phyloP scores from a whole-genome alignment of 495 filamentous ascomycete genomes.

The Paragyromitra xinjiangensis region DNA sequence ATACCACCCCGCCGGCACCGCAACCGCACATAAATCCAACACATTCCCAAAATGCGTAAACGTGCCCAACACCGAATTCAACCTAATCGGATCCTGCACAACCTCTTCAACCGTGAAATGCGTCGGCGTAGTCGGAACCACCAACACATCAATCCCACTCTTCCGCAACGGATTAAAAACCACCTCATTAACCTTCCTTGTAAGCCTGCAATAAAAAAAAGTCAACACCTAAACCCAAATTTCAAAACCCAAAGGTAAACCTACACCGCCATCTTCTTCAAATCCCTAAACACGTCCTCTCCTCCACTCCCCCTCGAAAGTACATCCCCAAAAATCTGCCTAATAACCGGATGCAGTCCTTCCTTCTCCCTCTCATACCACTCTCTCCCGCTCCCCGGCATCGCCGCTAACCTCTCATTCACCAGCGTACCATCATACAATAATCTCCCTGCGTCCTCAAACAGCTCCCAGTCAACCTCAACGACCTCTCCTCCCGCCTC shows the following conservation, averaged over 20 bases:
- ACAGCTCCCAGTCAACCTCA: constrained; percentile 65
- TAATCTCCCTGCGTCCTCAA: constrained; percentile 66
- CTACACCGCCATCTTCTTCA: constrained; percentile 45
- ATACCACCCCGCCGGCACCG: constrained; percentile 67
- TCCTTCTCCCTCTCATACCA: constrained; percentile 59
- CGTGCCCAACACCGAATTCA: constrained; percentile 67
- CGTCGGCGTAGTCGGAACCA: constrained; percentile 70
- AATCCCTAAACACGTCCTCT: constrained; percentile 67
- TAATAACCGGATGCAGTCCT: constrained; percentile 67
- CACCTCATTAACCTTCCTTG: constrained; percentile 33
- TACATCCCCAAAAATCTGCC: constrained; percentile 63
- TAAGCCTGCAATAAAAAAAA: constrained; percentile 23
- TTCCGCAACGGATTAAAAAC: constrained; percentile 36
- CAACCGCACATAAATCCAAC: constrained; percentile 70
- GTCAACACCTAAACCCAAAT: neutral
- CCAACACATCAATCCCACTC: constrained; percentile 65
- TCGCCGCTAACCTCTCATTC: constrained; percentile 65
- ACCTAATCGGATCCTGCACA: constrained; percentile 64
- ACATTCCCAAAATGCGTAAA: constrained; percentile 74
- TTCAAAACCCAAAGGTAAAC: neutral
- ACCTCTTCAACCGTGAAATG: constrained; percentile 70
- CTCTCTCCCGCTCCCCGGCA: constrained; percentile 58
- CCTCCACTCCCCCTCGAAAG: constrained; percentile 62
- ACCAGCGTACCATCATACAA: constrained; percentile 68
- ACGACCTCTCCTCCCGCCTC: constrained; percentile 63